A percentile compares a stretch with the other conserved stretches of the same genome.
Evolutionary conservation across 139 green algal genomes (phyloP).

Genomic region (Picochlorum sp.): DNA sequence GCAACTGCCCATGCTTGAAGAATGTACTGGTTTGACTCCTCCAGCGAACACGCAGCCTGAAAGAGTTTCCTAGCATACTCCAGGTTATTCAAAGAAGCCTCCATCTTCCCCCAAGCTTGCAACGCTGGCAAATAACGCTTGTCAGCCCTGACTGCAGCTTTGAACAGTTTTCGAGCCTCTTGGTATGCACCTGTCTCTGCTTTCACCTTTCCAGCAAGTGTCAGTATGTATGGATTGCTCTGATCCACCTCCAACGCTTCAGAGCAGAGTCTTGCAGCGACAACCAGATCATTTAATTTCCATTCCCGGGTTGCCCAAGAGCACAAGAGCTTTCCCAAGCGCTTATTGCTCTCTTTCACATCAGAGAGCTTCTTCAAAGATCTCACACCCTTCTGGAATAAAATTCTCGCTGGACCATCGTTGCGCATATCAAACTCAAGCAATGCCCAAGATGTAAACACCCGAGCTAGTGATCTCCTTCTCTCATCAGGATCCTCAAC

Average conservation of each 20-base stretch:
- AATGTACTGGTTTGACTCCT: constrained; percentile 47
- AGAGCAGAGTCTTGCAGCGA: constrained; percentile 13
- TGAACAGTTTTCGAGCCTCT: constrained; percentile 22
- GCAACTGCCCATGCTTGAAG: constrained; percentile 45
- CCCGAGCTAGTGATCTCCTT: constrained; percentile 20
- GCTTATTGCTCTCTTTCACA: constrained; percentile 27
- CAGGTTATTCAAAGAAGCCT: constrained; percentile 31
- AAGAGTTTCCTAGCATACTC: constrained; percentile 41
- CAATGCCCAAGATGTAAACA: constrained; percentile 38
- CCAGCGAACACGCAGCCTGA: constrained; percentile 27
- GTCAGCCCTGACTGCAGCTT: constrained; percentile 5
- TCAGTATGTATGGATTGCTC: constrained; percentile 32
- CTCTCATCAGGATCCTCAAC: neutral
- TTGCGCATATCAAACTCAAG: constrained; percentile 38
- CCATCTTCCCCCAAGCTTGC: constrained; percentile 42
- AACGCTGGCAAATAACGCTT: constrained; percentile 26
- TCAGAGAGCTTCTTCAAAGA: constrained; percentile 10
- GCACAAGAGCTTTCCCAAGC: constrained; percentile 27
- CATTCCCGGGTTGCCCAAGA: constrained; percentile 42
- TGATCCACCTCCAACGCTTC: constrained; percentile 31
- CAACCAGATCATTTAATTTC: constrained; percentile 8
- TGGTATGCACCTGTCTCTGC: constrained; percentile 11
- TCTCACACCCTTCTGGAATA: constrained; percentile 34
- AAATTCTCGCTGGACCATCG: constrained; percentile 32
- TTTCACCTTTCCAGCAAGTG: constrained; percentile 26